Percentiles rank a stretch among this genome's conserved stretches.
These are phyloP conservation scores for Parascedosporium putredinis DNA, from an alignment of 2,329 filamentous ascomycete genomes.

Conservation along the genomic window DNA sequence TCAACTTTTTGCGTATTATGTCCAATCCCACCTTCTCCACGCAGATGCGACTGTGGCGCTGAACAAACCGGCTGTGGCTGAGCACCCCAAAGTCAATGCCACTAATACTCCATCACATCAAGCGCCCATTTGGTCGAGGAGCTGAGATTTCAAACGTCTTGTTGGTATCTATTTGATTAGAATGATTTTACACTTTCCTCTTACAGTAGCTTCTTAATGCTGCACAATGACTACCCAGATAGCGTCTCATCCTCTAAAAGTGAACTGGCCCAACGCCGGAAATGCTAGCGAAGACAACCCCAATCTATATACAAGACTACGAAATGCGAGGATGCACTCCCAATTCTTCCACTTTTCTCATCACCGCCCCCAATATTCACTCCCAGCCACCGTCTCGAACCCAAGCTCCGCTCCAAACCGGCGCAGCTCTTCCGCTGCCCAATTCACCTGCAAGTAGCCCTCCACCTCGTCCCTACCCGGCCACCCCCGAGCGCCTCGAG, in stretches of 20 bases:
- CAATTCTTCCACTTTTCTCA: neutral
- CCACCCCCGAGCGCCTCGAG: conserved; percentile 23
- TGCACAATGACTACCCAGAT: neutral
- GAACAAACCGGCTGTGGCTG: too few species aligned
- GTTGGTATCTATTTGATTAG: too few species aligned
- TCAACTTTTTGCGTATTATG: too few species aligned
- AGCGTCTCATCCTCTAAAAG: neutral
- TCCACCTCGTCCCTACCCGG: conserved; percentile 26
- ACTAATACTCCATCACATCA: too few species aligned
- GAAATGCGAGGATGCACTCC: neutral
- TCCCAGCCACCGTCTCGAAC: neutral
- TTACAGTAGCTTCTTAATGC: too few species aligned
- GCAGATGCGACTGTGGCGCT: too few species aligned
- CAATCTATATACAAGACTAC: neutral
- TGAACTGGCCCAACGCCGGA: neutral
- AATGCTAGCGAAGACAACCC: too few species aligned
- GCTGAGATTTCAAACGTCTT: too few species aligned
- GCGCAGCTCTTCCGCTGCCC: neutral
- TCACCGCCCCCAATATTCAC: neutral
- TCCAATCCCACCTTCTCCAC: too few species aligned
- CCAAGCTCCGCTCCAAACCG: neutral
- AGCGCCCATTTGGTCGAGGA: too few species aligned
- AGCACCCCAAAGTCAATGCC: too few species aligned
- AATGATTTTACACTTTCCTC: too few species aligned
- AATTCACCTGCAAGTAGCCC: conserved; percentile 18